Percentiles rank a stretch among this genome's conserved stretches.
Conservation (phyloP, 225 moss, liverwort and hornwort genomes). For the Straminergon stramineum region DNA sequence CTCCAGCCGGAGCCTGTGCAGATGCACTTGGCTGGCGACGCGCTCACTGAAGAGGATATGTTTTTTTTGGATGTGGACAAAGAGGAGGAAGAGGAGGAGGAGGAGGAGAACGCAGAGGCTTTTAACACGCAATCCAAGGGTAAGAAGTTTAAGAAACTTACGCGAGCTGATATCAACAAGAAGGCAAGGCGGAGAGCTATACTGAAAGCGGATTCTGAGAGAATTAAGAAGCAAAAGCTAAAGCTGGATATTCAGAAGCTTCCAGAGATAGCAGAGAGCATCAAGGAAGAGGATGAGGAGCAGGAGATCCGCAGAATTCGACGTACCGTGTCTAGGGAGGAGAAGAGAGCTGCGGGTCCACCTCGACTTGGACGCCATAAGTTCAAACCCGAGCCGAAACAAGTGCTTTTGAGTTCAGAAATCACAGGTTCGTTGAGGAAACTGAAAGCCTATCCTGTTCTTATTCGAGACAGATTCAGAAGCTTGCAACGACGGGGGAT, state of each 20-base stretch:
- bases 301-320: conserved; percentile 58
- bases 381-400: conserved; percentile 85
- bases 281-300: conserved; percentile 45
- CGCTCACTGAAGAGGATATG: conserved; percentile 65
- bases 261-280: conserved; percentile 59
- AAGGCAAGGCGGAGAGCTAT: conserved; percentile 59
- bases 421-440: conserved; percentile 85
- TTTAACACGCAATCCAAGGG: conserved; percentile 16
- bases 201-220: conserved; percentile 51
- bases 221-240: conserved; percentile 39
- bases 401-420: conserved; percentile 86
- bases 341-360: conserved; percentile 68
- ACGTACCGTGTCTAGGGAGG: conserved; percentile 53
- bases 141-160: conserved; percentile 78
- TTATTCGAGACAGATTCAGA: conserved; percentile 77
- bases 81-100: conserved; percentile 21
- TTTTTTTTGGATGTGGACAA: conserved; percentile 70
- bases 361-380: conserved; percentile 81
- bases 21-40: conserved; percentile 30
- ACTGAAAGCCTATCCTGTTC: conserved; percentile 80
- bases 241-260: conserved; percentile 72
- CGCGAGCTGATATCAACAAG: conserved; percentile 80
- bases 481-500: conserved; percentile 88
- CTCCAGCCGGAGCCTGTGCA: conserved; percentile 57
- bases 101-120: conserved; percentile 17